Evolutionary conservation across 2,329 filamentous ascomycete genomes (phyloP).

Genomic region (Cadophora luteo-olivacea): DNA sequence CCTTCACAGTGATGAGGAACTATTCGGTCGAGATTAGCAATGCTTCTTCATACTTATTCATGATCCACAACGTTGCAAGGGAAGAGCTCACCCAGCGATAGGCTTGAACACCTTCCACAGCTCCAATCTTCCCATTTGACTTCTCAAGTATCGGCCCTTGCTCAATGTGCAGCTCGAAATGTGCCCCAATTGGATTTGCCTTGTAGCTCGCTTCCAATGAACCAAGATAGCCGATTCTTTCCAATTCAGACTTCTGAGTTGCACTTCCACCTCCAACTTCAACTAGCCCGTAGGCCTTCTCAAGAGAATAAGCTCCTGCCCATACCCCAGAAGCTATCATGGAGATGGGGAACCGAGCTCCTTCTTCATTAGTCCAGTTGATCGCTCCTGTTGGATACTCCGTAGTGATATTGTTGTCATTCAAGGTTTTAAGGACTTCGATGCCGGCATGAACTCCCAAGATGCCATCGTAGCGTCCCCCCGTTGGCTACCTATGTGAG

Average conservation of each 20-base stretch:
- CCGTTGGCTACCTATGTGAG: constrained; percentile 54
- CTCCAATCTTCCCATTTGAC: constrained; percentile 66
- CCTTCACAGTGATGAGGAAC: constrained; percentile 71
- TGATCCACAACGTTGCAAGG: neutral
- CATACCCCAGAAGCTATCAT: constrained; percentile 81
- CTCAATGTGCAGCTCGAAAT: constrained; percentile 87
- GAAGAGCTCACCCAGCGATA: constrained; percentile 5
- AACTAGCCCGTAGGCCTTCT: constrained; percentile 64
- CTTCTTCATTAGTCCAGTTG: constrained; percentile 79
- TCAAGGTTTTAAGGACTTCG: constrained; percentile 72
- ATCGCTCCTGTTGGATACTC: constrained; percentile 53
- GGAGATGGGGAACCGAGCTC: constrained; percentile 77
- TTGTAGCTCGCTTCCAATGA: constrained; percentile 60
- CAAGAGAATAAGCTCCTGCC: constrained; percentile 70
- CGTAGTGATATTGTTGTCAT: constrained; percentile 72
- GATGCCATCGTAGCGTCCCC: constrained; percentile 79
- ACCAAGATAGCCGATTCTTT: constrained; percentile 76
- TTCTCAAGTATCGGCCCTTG: constrained; percentile 79
- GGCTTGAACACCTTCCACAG: constrained; percentile 72
- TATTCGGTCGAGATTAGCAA: constrained; percentile 56
- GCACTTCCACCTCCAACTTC: constrained; percentile 67
- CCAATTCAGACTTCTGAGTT: constrained; percentile 71
- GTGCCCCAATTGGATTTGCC: constrained; percentile 71
- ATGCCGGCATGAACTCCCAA: constrained; percentile 76
- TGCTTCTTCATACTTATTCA: neutral